Percentiles rank a stretch among this genome's conserved stretches.
Evolutionary conservation across 2,329 filamentous ascomycete genomes (phyloP).

Genomic region (Beauveria sp.): DNA sequence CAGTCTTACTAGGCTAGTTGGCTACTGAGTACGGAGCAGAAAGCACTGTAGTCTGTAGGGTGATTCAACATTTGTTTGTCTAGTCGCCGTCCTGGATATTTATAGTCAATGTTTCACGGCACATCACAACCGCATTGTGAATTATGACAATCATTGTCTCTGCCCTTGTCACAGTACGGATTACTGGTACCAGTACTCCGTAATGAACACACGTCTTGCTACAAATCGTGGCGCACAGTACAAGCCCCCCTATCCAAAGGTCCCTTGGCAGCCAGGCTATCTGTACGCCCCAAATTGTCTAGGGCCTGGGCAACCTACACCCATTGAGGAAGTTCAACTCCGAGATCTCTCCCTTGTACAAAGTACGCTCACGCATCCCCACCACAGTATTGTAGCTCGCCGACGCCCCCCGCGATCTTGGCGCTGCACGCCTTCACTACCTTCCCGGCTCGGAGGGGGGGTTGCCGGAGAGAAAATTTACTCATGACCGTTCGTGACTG

Average conservation of each 20-base stretch:
- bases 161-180: too few species aligned
- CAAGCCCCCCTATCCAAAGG: neutral
- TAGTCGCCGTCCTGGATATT: too few species aligned
- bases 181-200: too few species aligned
- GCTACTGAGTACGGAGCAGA: too few species aligned
- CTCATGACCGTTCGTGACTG: neutral
- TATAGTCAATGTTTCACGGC: too few species aligned
- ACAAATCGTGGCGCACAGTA: neutral
- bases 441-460: neutral
- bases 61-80: too few species aligned
- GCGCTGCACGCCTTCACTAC: neutral
- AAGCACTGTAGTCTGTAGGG: too few species aligned
- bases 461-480: neutral
- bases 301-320: slow-evolving; percentile 7
- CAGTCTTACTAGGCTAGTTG: too few species aligned
- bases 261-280: slow-evolving; percentile 4
- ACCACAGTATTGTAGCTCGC: neutral
- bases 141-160: too few species aligned
- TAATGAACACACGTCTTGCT: neutral
- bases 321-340: slow-evolving; percentile 9
- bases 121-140: too few species aligned
- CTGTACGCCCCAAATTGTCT: neutral
- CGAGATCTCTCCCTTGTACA: neutral
- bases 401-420: slow-evolving; percentile 9
- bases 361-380: neutral